Evolutionary conservation across 78 protist genomes (phyloP).

Genomic region (Planoprotostelium fungivorum): DNA sequence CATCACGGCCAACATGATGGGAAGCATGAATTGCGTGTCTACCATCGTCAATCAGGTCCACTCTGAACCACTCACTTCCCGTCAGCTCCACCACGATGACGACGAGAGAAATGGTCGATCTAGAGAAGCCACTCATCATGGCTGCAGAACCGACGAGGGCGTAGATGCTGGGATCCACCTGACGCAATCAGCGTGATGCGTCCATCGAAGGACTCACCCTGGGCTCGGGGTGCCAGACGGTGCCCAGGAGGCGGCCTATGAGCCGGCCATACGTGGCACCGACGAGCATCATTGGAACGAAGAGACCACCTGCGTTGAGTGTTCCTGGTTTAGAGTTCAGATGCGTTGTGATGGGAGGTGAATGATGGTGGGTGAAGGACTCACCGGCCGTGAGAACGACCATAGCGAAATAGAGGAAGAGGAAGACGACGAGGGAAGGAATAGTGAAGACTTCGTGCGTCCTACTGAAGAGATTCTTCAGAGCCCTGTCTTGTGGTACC

Average conservation of each 20-base stretch:
- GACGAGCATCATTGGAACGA: constrained; percentile 81
- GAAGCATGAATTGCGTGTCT: constrained; percentile 59
- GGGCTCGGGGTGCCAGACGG: not conserved
- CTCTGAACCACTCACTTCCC: not conserved
- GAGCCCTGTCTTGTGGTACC: constrained; percentile 34
- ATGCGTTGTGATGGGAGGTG: too few species aligned
- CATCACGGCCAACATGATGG: constrained; percentile 77
- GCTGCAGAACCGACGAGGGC: constrained; percentile 88
- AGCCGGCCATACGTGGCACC: constrained; percentile 89
- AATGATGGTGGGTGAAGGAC: too few species aligned
- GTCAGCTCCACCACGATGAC: constrained; percentile 83
- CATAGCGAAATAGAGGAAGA: constrained; percentile 53
- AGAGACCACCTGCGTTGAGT: constrained; percentile 38
- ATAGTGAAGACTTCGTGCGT: constrained; percentile 33
- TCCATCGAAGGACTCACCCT: too few species aligned
- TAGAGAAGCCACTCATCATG: constrained; percentile 81
- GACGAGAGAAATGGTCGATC: constrained; percentile 80
- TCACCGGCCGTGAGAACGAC: constrained; percentile 72
- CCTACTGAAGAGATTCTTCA: constrained; percentile 52
- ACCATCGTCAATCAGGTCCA: not conserved
- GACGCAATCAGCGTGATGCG: constrained; percentile 22
- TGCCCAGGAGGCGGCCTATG: constrained; percentile 26
- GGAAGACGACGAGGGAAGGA: constrained; percentile 50
- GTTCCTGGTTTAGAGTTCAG: too few species aligned
- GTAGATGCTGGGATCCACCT: constrained; percentile 43